Conservation (phyloP, 192 early-diverging fungal species). For the Backusella sp. region DNA sequence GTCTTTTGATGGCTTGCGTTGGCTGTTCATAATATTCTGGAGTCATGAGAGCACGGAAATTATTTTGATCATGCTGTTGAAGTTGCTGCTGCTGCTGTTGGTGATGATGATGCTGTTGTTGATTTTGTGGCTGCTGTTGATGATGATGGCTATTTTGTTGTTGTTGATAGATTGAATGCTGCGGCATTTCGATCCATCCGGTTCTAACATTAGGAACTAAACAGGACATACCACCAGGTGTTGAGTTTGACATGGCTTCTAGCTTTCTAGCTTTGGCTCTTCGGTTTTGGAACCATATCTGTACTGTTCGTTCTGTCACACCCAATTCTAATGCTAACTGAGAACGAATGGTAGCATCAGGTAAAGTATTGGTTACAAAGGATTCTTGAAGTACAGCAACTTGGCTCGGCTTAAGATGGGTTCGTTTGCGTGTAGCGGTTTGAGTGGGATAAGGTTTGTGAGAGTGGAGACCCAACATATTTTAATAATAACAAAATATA, state of each 20-base stretch:
- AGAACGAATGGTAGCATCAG: conserved; percentile 19
- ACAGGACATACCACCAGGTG: neutral
- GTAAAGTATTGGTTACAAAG: conserved; percentile 26
- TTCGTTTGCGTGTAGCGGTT: conserved; percentile 17
- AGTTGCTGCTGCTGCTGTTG: neutral
- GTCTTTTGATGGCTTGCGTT: neutral
- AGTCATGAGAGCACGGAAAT: conserved; percentile 10
- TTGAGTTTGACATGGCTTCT: conserved; percentile 4
- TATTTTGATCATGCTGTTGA: neutral
- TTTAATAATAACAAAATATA: conserved; percentile 7
- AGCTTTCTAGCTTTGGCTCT: conserved; percentile 57
- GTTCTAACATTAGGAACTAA: conserved; percentile 27
- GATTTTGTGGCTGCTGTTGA: neutral
- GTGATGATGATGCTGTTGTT: neutral
- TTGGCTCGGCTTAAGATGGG: conserved; percentile 27
- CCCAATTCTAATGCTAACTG: conserved; percentile 25
- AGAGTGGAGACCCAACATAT: neutral
- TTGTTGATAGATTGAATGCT: conserved; percentile 9
- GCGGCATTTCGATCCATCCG: conserved; percentile 25
- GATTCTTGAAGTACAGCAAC: conserved; percentile 29
- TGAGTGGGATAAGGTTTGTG: conserved; percentile 16
- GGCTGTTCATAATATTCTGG: conserved; percentile 23
- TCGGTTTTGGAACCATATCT: conserved; percentile 85
- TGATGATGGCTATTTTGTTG: neutral
- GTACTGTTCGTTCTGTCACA: conserved; percentile 66